These are phyloP conservation scores for Lipomyces yamanashiensis DNA, from an alignment of 805 yeast species.

Conservation along the genomic window DNA sequence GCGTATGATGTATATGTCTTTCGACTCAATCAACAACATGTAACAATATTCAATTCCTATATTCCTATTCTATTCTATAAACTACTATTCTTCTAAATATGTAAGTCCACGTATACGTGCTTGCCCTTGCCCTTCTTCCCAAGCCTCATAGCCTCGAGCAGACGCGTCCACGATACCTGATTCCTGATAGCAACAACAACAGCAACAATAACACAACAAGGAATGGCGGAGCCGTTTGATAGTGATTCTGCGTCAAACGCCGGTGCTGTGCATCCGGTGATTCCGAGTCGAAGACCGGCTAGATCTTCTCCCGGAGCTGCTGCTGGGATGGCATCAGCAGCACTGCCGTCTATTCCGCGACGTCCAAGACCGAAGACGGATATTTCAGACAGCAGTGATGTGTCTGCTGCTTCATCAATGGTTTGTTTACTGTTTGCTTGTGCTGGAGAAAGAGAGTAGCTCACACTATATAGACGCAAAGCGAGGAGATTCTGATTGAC, in stretches of 20 bases:
- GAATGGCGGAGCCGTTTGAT: background rate
- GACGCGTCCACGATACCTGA: too few relatives aligned
- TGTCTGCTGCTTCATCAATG: background rate
- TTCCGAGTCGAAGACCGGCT: conserved; percentile 13
- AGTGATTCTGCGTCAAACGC: background rate
- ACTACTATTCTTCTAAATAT: too few relatives aligned
- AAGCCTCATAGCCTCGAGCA: too few relatives aligned
- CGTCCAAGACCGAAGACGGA: conserved; percentile 18
- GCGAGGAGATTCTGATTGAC: background rate
- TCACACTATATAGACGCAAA: background rate
- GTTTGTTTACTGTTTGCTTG: background rate
- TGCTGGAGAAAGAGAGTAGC: background rate
- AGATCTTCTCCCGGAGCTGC: background rate
- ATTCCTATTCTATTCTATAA: too few relatives aligned
- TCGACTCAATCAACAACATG: too few relatives aligned
- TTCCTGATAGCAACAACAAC: too few relatives aligned
- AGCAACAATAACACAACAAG: too few relatives aligned
- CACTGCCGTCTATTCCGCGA: conserved; percentile 13
- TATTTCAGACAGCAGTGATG: conserved; percentile 9
- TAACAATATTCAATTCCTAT: too few relatives aligned
- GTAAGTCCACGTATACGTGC: too few relatives aligned
- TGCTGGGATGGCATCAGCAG: background rate
- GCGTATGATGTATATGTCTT: too few relatives aligned
- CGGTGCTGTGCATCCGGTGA: background rate
- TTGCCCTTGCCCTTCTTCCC: too few relatives aligned